Percentiles rank a stretch among this genome's conserved stretches.
Conservation (phyloP, 192 early-diverging fungal species). For the Coemansia guatemalensis region DNA sequence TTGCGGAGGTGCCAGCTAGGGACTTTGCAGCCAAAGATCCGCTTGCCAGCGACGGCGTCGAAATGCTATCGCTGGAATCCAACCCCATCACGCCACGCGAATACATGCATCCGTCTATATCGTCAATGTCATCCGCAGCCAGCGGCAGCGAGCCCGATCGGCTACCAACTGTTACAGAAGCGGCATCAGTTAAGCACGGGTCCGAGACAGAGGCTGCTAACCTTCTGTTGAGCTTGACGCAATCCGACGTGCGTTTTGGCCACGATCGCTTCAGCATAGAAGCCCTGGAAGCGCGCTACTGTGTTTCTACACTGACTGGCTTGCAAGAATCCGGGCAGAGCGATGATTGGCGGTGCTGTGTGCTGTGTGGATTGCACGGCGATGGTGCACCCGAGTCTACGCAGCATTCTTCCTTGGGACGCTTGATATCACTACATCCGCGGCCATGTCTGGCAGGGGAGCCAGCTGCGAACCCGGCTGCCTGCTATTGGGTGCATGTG, state of each 20-base stretch:
- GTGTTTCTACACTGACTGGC: background rate
- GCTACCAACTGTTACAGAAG: background rate
- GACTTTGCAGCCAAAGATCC: no score
- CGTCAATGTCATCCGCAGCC: background rate
- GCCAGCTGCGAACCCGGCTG: background rate
- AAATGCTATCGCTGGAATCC: no score
- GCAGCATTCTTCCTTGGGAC: slow-evolving; percentile 19
- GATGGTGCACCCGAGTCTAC: slow-evolving; percentile 16
- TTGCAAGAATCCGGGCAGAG: background rate
- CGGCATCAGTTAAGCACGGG: slow-evolving; percentile 2
- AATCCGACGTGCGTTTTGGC: slow-evolving; percentile 44
- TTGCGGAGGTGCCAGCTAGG: background rate
- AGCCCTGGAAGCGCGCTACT: slow-evolving; percentile 31
- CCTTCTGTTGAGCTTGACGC: slow-evolving; percentile 47
- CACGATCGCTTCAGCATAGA: slow-evolving; percentile 26
- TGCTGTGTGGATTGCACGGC: slow-evolving; percentile 36
- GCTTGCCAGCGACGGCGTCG: no score
- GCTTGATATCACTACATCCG: slow-evolving; percentile 27
- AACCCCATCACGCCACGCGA: no score
- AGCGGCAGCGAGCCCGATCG: slow-evolving; percentile 1
- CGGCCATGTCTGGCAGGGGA: background rate
- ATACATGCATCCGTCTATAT: no score
- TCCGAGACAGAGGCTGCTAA: slow-evolving; percentile 37
- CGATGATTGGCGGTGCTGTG: slow-evolving; percentile 27
- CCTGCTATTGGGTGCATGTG: slow-evolving; percentile 38